Base-by-base conservation (phyloP, 2,329 filamentous ascomycete species). In the Ophiostoma pallidulum region DNA sequence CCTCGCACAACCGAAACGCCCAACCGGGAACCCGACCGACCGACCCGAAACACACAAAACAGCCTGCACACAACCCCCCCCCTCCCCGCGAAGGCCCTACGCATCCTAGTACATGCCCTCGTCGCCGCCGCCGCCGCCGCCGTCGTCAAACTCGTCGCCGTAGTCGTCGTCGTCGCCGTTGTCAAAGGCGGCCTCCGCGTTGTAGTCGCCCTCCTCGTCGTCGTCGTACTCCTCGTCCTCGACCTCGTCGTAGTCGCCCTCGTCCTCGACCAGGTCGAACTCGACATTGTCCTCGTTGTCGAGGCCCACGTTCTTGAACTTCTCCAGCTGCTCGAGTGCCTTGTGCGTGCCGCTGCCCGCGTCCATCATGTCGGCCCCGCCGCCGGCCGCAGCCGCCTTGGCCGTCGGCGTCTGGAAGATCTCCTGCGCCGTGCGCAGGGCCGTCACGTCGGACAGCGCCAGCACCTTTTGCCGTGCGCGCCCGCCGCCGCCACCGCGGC, bases 131-230 rank as follows among this genome's bases (percentile, higher is more conserved):
- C 61, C 66, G 22, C 61, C 73, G 29, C 74, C 76, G 20, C n/a
- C n/a, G n/a, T 74, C 75, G 8, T 70, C 73, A 41, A 70, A 70
- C 40, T 74, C 73, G 19, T 71, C 69, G 45, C 52, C 53, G 20
- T 54, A 54, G 45, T 74, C 70, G 20, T 77, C 74, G n/a, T 66
- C 64, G 51, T 75, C 73, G 12, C 74, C 74, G 20, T 70, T 74
- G 51, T 79, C 76, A 58, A 80, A 80, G 62, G 79, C 79, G 9
- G 69, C 68, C 56, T 80, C 77, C 3, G 77, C 77, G 38, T 80
- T 72, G 57, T 80, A 80, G n/a, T n/a, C n/a, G n/a, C n/a, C n/a
- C n/a, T n/a, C n/a, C n/a, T n/a, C n/a, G n/a, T n/a, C n/a, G n/a
- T 80, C 77, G 41, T 80, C 73, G 51, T 73, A 70, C 46, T 73